Evolutionary conservation across 2,329 filamentous ascomycete species (phyloP).

Genomic region (Cladobotryum protrusum): DNA sequence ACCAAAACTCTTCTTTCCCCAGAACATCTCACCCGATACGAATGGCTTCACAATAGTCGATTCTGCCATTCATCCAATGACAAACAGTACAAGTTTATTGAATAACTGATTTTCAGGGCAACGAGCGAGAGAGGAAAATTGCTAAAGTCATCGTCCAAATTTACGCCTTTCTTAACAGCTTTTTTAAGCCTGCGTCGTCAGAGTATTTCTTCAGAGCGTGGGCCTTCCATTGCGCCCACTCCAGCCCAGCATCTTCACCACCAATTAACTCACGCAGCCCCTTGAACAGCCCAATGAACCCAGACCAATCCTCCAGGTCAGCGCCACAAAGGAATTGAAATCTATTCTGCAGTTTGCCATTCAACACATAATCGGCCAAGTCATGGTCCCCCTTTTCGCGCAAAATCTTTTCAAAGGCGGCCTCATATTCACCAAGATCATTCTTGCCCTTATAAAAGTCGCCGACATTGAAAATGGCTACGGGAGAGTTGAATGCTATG

Average conservation of each 20-base stretch:
- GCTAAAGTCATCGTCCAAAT: too few species aligned
- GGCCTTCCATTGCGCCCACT: conserved; percentile 34
- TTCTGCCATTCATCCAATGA: too few species aligned
- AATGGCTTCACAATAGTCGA: too few species aligned
- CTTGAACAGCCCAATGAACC: conserved; percentile 35
- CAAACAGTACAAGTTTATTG: too few species aligned
- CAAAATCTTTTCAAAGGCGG: conserved; percentile 26
- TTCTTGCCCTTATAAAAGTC: conserved; percentile 35
- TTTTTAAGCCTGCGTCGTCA: conserved; percentile 14
- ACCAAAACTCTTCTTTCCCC: background rate
- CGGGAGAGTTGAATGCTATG: conserved; percentile 37
- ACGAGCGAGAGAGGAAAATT: too few species aligned
- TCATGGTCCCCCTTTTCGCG: conserved; percentile 28
- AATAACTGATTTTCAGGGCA: too few species aligned
- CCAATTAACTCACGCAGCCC: conserved; percentile 30
- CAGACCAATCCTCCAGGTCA: conserved; percentile 35
- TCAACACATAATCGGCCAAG: conserved; percentile 30
- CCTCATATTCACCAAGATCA: conserved; percentile 32
- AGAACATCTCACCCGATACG: too few species aligned
- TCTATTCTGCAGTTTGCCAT: conserved; percentile 32
- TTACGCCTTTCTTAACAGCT: conserved; percentile 6
- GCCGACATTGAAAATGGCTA: conserved; percentile 32
- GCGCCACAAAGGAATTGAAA: conserved; percentile 38
- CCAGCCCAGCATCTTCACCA: conserved; percentile 25
- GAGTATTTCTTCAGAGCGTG: conserved; percentile 30